Percentiles rank a stretch among this genome's conserved stretches.
These are phyloP conservation scores for Strigomonas culicis DNA, from an alignment of 208 protist genomes.

Conservation along the genomic window DNA sequence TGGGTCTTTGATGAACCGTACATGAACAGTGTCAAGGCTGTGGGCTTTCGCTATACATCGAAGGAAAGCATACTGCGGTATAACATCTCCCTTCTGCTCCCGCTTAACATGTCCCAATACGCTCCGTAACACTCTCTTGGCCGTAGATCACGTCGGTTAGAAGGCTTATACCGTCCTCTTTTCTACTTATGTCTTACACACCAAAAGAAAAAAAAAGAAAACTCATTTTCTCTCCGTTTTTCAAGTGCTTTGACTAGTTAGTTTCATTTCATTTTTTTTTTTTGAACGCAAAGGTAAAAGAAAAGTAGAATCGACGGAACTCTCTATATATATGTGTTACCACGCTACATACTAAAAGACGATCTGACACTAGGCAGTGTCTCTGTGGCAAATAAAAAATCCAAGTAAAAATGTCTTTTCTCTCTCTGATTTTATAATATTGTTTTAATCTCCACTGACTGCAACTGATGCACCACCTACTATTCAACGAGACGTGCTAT, in stretches of 20 bases:
- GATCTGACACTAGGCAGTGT: background rate
- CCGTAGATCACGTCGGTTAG: too few species aligned
- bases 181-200: too few species aligned
- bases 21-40: slow-evolving; percentile 10
- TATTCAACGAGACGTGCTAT: too few species aligned
- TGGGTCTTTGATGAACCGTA: slow-evolving; percentile 21
- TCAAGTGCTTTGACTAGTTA: slow-evolving; percentile 1
- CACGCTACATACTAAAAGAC: background rate
- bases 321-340: background rate
- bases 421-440: background rate
- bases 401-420: too few species aligned
- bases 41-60: slow-evolving; percentile 11
- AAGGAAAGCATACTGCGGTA: slow-evolving; percentile 7
- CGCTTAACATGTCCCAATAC: slow-evolving; percentile 7
- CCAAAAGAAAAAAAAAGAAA: background rate
- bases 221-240: slow-evolving; percentile 7
- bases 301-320: background rate
- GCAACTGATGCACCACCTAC: background rate
- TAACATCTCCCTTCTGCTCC: slow-evolving; percentile 7
- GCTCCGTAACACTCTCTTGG: too few species aligned
- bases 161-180: too few species aligned
- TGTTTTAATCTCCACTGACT: background rate
- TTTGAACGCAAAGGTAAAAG: background rate
- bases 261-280: slow-evolving; percentile 17
- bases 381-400: slow-evolving; percentile 1